These are phyloP conservation scores for Noccaea bulbosa DNA, from an alignment of 345 rosid species.

Conservation along the genomic window DNA sequence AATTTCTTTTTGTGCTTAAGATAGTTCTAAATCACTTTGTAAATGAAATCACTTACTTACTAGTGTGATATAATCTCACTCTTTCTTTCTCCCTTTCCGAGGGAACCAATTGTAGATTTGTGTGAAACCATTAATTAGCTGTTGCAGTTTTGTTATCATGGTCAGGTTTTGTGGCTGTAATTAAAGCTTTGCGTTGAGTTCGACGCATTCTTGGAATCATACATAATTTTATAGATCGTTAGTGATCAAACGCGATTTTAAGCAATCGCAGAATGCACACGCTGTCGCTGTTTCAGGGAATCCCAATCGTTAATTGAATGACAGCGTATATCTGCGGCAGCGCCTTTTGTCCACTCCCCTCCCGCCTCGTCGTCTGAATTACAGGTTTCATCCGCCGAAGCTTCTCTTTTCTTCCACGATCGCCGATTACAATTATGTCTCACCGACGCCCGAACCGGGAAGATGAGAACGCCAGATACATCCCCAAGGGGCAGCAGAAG, in stretches of 20 bases:
- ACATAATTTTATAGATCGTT: background rate
- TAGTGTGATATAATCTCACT: constrained; percentile 2
- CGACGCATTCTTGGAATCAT: background rate
- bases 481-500: constrained; percentile 48
- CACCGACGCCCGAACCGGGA: constrained; percentile 48
- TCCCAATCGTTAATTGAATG: constrained; percentile 2
- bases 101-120: constrained; percentile 30
- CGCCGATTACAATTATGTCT: constrained; percentile 53
- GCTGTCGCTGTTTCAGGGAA: constrained; percentile 25
- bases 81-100: constrained; percentile 7
- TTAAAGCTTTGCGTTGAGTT: background rate
- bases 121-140: constrained; percentile 15
- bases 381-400: constrained; percentile 8
- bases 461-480: constrained; percentile 41
- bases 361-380: constrained; percentile 24
- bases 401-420: constrained; percentile 4
- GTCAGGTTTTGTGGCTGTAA: background rate
- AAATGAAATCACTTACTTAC: constrained; percentile 4
- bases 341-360: constrained; percentile 13
- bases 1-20: constrained; percentile 13
- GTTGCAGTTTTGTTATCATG: constrained; percentile 1
- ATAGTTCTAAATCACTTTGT: constrained; percentile 26
- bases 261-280: constrained; percentile 3
- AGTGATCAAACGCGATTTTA: background rate
- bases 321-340: background rate